phyloP scores from a whole-genome alignment of 2,329 filamentous ascomycete species.

The Paecilomyces sp. region DNA sequence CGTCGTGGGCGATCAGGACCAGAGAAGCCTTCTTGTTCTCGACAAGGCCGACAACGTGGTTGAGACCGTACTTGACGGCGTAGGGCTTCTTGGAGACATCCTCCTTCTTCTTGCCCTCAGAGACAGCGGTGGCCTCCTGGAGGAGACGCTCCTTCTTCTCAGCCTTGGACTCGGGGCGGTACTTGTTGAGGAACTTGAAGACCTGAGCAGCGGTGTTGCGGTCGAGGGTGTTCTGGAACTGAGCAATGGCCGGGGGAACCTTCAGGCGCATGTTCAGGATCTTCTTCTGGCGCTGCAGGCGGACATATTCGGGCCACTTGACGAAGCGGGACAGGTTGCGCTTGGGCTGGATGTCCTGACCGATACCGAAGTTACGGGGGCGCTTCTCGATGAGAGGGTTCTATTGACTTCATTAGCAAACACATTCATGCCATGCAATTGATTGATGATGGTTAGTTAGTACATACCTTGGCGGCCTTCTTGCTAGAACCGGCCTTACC shows the following conservation, averaged over 20 bases:
- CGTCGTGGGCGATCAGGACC: slow-evolving; percentile 98
- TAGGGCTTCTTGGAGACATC: slow-evolving; percentile 99
- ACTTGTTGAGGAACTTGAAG: slow-evolving; percentile 99
- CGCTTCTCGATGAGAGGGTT: slow-evolving; percentile 99
- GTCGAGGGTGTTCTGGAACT: slow-evolving; percentile 97
- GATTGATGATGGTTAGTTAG: slow-evolving; percentile 12
- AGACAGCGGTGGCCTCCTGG: slow-evolving; percentile 95
- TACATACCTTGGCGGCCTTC: slow-evolving; percentile 92
- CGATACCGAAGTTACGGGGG: slow-evolving; percentile 94
- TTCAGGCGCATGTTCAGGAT: slow-evolving; percentile 98
- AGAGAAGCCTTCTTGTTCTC: slow-evolving; percentile 99
- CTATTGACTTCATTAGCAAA: slow-evolving; percentile 41
- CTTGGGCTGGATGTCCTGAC: slow-evolving; percentile 95
- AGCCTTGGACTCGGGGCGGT: slow-evolving; percentile 96
- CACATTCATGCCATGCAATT: neutral
- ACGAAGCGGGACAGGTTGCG: slow-evolving; percentile 98
- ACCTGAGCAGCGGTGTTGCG: slow-evolving; percentile 93
- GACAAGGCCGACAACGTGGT: slow-evolving; percentile 95
- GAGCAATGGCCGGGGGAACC: slow-evolving; percentile 92
- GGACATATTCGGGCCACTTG: slow-evolving; percentile 99
- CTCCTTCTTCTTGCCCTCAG: slow-evolving; percentile 99
- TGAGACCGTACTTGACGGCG: slow-evolving; percentile 98
- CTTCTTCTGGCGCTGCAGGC: slow-evolving; percentile 90
- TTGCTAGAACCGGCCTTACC: slow-evolving; percentile 78
- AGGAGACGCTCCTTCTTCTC: slow-evolving; percentile 99